Conservation (phyloP, 768 basidiomycete genomes). For the Amanita exitialis region DNA sequence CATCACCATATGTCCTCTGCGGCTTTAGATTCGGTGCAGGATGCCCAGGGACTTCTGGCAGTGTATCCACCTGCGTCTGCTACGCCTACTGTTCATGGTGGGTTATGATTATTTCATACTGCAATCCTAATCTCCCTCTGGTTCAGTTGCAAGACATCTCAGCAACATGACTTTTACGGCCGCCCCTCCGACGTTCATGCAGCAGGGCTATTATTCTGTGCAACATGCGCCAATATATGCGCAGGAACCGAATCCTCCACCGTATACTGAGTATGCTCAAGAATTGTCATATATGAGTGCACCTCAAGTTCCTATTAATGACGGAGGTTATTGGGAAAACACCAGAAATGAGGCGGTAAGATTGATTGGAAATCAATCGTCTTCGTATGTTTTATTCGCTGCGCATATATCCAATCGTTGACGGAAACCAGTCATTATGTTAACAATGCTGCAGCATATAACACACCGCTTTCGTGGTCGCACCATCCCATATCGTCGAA, state of each 20-base stretch:
- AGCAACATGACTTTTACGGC: conserved; percentile 47
- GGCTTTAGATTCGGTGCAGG: conserved; percentile 45
- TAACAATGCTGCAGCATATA: conserved; percentile 31
- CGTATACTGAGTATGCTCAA: conserved; percentile 60
- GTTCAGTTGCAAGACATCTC: conserved; percentile 56
- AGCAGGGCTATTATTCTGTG: conserved; percentile 40
- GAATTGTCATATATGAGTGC: conserved; percentile 48
- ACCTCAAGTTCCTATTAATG: conserved; percentile 30
- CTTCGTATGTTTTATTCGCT: conserved; percentile 28
- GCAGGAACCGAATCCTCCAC: conserved; percentile 27
- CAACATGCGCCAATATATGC: conserved; percentile 23
- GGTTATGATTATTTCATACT: conserved; percentile 7
- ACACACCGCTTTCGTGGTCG: conserved; percentile 15
- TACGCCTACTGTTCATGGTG: conserved; percentile 71
- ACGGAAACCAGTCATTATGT: conserved; percentile 26
- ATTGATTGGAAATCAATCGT: conserved; percentile 44
- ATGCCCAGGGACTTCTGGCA: conserved; percentile 56
- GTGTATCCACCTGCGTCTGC: conserved; percentile 70
- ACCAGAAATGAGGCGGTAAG: conserved; percentile 52
- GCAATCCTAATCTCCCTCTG: conserved; percentile 4
- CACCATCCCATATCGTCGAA: conserved; percentile 22
- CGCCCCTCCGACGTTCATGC: conserved; percentile 53
- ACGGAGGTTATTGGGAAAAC: conserved; percentile 54
- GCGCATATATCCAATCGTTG: conserved; percentile 14
- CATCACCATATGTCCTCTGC: conserved; percentile 9